Evolutionary conservation across 2,329 filamentous ascomycete genomes (phyloP).

Genomic region (Colletotrichum eremochloae): DNA sequence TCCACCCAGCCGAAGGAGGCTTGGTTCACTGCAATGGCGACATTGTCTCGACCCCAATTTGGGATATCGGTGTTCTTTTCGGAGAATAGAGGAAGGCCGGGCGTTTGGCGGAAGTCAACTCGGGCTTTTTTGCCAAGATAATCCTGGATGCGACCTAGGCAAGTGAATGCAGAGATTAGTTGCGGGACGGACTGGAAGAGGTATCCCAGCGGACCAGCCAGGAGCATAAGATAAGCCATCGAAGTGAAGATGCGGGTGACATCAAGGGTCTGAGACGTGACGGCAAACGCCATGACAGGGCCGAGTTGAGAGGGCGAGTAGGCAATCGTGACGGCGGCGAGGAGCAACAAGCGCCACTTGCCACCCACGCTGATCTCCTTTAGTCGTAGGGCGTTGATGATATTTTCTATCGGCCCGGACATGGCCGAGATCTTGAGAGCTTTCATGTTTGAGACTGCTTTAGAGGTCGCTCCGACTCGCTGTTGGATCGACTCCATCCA

Average conservation of each 20-base stretch:
- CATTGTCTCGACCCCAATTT: not conserved
- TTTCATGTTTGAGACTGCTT: conserved; percentile 53
- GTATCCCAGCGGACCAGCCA: conserved; percentile 49
- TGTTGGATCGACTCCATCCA: conserved; percentile 47
- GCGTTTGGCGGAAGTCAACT: conserved; percentile 37
- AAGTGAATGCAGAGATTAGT: conserved; percentile 50
- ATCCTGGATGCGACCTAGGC: conserved; percentile 52
- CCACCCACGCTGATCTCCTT: conserved; percentile 50
- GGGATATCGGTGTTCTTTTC: not conserved
- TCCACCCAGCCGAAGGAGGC: conserved; percentile 52
- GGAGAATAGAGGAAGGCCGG: not conserved
- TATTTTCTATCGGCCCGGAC: conserved; percentile 46
- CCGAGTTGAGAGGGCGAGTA: conserved; percentile 53
- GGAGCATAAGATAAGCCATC: conserved; percentile 52
- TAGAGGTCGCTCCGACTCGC: conserved; percentile 47
- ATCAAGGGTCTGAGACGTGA: conserved; percentile 46
- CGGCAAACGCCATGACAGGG: conserved; percentile 51
- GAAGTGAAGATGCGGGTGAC: conserved; percentile 51
- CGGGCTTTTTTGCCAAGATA: conserved; percentile 52
- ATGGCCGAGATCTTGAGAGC: conserved; percentile 56
- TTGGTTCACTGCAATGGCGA: conserved; percentile 2
- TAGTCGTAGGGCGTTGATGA: conserved; percentile 52
- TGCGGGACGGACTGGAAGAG: conserved; percentile 51
- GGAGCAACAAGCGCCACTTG: conserved; percentile 46
- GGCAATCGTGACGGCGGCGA: conserved; percentile 47